Base-by-base conservation (phyloP, 208 protist genomes). In the Leishmania guyanensis region DNA sequence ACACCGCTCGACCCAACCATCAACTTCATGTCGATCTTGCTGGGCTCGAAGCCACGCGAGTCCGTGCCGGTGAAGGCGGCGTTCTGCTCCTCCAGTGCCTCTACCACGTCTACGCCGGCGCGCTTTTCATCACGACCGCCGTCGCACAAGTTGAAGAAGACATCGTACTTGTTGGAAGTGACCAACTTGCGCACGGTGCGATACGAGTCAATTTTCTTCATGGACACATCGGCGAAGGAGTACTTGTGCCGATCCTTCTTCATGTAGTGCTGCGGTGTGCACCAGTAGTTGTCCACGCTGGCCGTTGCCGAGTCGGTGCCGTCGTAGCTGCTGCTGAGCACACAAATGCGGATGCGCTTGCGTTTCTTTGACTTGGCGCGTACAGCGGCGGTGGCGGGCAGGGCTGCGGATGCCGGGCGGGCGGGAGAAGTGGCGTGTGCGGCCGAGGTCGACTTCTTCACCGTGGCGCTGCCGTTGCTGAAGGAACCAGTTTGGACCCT, bases 141-240 rank as follows among this genome's bases (percentile, higher is more conserved):
- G 77, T 97, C 94, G 83, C 94, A 97, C n/a, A 97, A 83, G 81
- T 96, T 96, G 88, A 96, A 96, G 78, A 96, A 97, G 20, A 94
- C 88, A 66, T 96, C 94, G 87, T 94, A 96, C 72, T 95, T 95
- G 58, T 90, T 87, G 51, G 92, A 96, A 12, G 84, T 93, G 43
- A 96, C 92, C 36, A 96, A 88, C 78, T 95, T 86, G 16, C 94
- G 90, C 36, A 97, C 86, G 16, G 83, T 86, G 72, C 88, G 84
- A 84, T 94, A 95, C 6, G 93, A 88, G 76, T 94, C 91, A 51
- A 81, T 87, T 88, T 97, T 97, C 71, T 91, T 84, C 74, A 97
- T 82, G 5, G 82, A 73, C n/a, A 92, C 89, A 51, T 95, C 89
- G 6, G 81, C 84, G 54, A 97, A 97, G 66, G 84, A 69, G 86